Percentiles rank a stretch among this genome's conserved stretches.
phyloP scores from a whole-genome alignment of 495 filamentous ascomycete species.

The Penicillium cataractarum region DNA sequence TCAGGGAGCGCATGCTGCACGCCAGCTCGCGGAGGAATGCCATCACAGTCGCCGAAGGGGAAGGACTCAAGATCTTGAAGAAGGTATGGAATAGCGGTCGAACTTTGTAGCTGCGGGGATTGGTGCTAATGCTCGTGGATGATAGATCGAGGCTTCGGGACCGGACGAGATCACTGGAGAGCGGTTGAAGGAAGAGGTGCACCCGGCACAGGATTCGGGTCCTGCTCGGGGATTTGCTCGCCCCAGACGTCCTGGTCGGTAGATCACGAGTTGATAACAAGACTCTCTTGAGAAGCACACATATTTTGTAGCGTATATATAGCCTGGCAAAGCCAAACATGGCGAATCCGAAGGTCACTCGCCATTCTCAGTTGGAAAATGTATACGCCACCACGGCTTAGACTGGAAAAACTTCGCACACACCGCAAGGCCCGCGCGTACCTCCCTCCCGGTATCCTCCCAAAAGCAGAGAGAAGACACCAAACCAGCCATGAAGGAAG shows the following conservation, averaged over 20 bases:
- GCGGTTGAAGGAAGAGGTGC: conserved; percentile 73
- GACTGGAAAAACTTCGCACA: conserved; percentile 1
- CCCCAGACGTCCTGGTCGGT: conserved; percentile 84
- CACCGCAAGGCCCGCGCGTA: conserved; percentile 8
- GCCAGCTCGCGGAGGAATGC: conserved; percentile 79
- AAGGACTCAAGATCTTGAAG: conserved; percentile 74
- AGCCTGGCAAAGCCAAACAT: conserved; percentile 9
- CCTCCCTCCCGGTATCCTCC: conserved; percentile 12
- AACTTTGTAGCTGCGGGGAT: neutral
- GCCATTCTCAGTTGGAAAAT: neutral
- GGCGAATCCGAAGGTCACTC: neutral
- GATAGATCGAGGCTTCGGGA: conserved; percentile 64
- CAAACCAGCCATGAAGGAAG: conserved; percentile 19
- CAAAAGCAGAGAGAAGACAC: conserved; percentile 8
- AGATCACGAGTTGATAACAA: conserved; percentile 21
- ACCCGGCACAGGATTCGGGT: conserved; percentile 64
- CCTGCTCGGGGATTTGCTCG: conserved; percentile 75
- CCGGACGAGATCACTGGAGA: conserved; percentile 80
- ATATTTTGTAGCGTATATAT: conserved; percentile 15
- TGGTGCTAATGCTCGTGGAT: conserved; percentile 15
- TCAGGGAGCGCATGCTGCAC: conserved; percentile 96
- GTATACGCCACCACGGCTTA: neutral
- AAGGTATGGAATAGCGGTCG: conserved; percentile 50
- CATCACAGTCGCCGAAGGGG: conserved; percentile 67
- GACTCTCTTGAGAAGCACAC: neutral